phyloP scores from a whole-genome alignment of 2,329 filamentous ascomycete genomes.

The Aphanoascus verrucosus region DNA sequence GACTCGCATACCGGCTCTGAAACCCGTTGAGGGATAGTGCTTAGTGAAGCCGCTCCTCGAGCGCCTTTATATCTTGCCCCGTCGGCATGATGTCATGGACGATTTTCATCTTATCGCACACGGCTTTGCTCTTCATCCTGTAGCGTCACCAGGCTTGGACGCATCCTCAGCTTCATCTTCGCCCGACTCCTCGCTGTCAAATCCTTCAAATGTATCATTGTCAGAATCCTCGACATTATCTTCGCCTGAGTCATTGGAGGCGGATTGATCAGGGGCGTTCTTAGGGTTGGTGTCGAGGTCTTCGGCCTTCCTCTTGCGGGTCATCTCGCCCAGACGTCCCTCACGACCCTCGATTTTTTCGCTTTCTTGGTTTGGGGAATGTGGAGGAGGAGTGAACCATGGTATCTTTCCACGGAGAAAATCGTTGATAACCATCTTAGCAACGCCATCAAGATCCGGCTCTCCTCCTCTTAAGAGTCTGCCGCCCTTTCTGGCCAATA shows the following conservation, averaged over 20 bases:
- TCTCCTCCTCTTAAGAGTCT: conserved; percentile 85
- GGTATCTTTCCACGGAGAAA: conserved; percentile 92
- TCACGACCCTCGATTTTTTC: conserved; percentile 57
- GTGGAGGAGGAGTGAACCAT: conserved; percentile 81
- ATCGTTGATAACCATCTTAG: conserved; percentile 94
- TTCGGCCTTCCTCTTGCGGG: conserved; percentile 62
- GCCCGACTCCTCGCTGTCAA: conserved; percentile 27
- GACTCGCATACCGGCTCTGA: neutral
- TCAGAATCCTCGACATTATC: conserved; percentile 27
- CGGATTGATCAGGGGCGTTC: conserved; percentile 26
- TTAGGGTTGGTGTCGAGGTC: conserved; percentile 32
- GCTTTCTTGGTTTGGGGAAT: conserved; percentile 39
- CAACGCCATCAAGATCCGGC: conserved; percentile 85
- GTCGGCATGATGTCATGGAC: neutral
- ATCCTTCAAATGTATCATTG: conserved; percentile 35
- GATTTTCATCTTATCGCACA: neutral
- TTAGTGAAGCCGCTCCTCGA: neutral
- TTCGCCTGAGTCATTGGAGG: conserved; percentile 30
- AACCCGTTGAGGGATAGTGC: neutral
- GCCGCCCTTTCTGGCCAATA: conserved; percentile 76
- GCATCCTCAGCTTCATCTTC: conserved; percentile 21
- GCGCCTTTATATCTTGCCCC: neutral
- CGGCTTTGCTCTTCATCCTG: neutral
- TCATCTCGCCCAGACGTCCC: conserved; percentile 75
- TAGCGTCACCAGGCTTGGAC: neutral